phyloP scores from a whole-genome alignment of 768 basidiomycete genomes.

The Tephrocybe sp. region DNA sequence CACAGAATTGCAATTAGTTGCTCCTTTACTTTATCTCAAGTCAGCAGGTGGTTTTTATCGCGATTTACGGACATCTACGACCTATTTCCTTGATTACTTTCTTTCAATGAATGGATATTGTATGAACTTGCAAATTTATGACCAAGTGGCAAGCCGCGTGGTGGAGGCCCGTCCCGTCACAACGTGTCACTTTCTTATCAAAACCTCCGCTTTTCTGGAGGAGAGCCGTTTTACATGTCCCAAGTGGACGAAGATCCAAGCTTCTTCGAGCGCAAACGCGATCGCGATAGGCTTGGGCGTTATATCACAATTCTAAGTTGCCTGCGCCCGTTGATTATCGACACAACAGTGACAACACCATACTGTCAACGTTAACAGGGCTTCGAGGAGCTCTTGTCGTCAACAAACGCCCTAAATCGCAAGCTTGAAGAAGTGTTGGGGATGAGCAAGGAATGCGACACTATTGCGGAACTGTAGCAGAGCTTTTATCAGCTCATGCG shows the following conservation, averaged over 20 bases:
- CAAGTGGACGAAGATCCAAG: conserved; percentile 40
- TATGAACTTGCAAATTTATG: too few relatives aligned
- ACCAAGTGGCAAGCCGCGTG: not conserved
- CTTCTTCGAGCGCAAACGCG: conserved; percentile 81
- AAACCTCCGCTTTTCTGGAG: not conserved
- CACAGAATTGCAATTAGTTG: conserved; percentile 3
- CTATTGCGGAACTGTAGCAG: conserved; percentile 82
- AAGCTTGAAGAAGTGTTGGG: conserved; percentile 91
- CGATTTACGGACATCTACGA: too few relatives aligned
- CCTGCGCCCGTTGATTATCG: not conserved
- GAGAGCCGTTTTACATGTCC: conserved; percentile 24
- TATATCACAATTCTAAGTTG: conserved; percentile 69
- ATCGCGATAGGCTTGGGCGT: conserved; percentile 68
- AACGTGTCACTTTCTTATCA: not conserved
- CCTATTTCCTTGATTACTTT: too few relatives aligned
- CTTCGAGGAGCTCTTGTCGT: conserved; percentile 84
- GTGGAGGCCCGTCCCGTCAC: conserved; percentile 4
- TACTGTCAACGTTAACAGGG: conserved; percentile 50
- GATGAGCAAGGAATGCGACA: conserved; percentile 91
- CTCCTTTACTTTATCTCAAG: too few relatives aligned
- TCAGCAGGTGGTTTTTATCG: too few relatives aligned
- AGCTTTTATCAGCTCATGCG: conserved; percentile 79
- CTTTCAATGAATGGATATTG: not conserved
- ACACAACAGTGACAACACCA: conserved; percentile 3
- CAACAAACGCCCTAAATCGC: conserved; percentile 83